Percentiles rank a stretch among this genome's conserved stretches.
phyloP scores from a whole-genome alignment of 768 basidiomycete species.

The Termitomyces sp. region DNA sequence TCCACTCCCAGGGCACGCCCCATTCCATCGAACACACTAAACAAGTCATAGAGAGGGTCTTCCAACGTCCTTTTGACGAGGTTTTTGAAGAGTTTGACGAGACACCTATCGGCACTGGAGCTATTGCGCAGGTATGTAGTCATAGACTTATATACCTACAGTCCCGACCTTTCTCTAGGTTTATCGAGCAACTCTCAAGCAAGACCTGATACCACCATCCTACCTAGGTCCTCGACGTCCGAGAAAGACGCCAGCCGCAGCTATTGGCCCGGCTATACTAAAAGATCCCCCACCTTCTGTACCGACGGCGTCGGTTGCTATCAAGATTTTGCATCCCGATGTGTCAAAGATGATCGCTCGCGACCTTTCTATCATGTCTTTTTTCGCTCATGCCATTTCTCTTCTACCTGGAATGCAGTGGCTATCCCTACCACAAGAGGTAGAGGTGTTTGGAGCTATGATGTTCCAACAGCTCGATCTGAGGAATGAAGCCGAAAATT shows the following conservation, averaged over 20 bases:
- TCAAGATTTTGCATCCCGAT: constrained; percentile 92
- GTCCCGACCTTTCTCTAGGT: constrained; percentile 44
- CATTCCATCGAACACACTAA: constrained; percentile 82
- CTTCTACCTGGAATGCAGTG: constrained; percentile 91
- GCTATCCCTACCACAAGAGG: constrained; percentile 95
- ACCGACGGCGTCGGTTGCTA: constrained; percentile 85
- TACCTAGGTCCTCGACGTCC: constrained; percentile 75
- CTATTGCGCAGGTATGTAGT: constrained; percentile 81
- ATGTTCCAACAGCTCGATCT: constrained; percentile 95
- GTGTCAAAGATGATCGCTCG: constrained; percentile 79
- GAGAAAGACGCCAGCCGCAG: constrained; percentile 41
- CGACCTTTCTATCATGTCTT: constrained; percentile 92
- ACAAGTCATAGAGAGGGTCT: constrained; percentile 76
- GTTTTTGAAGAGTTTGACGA: constrained; percentile 91
- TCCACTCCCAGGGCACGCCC: constrained; percentile 85
- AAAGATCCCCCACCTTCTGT: constrained; percentile 66
- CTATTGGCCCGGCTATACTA: constrained; percentile 49
- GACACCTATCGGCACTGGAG: constrained; percentile 91
- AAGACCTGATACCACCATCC: constrained; percentile 80
- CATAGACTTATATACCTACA: background rate
- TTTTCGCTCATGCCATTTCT: constrained; percentile 80
- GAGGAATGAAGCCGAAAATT: constrained; percentile 84
- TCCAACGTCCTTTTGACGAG: constrained; percentile 77
- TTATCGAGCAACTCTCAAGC: constrained; percentile 82
- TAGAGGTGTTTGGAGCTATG: constrained; percentile 91